phyloP scores from a whole-genome alignment of 2,329 filamentous ascomycete species.

The Aureobasidium subglaciale region DNA sequence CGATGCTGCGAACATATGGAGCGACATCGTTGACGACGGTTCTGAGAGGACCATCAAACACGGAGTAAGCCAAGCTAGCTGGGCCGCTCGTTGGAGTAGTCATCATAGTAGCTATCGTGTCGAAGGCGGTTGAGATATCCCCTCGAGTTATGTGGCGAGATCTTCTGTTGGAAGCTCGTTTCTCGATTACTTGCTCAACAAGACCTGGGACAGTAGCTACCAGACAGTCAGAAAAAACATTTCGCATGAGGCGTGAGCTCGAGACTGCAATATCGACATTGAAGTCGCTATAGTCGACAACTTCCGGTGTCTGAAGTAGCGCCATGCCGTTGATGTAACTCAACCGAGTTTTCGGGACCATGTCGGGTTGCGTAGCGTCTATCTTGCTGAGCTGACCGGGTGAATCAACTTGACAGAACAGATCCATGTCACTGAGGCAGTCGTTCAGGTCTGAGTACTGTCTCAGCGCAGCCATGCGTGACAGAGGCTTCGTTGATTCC shows the following conservation, averaged over 20 bases:
- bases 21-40: slow-evolving; percentile 71
- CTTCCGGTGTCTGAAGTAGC: slow-evolving; percentile 47
- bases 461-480: slow-evolving; percentile 33
- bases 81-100: slow-evolving; percentile 22
- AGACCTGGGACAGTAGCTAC: slow-evolving; percentile 21
- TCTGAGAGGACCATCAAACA: slow-evolving; percentile 65
- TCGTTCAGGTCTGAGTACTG: slow-evolving; percentile 51
- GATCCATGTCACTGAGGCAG: slow-evolving; percentile 59
- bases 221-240: slow-evolving; percentile 16
- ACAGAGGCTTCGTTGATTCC: background rate
- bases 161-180: slow-evolving; percentile 21
- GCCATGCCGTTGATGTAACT: slow-evolving; percentile 49
- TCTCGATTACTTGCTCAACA: slow-evolving; percentile 14
- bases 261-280: slow-evolving; percentile 28
- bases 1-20: slow-evolving; percentile 82
- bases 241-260: slow-evolving; percentile 22
- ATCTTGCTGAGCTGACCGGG: slow-evolving; percentile 24
- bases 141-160: slow-evolving; percentile 26
- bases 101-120: slow-evolving; percentile 42
- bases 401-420: slow-evolving; percentile 47
- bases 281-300: slow-evolving; percentile 38
- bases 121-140: slow-evolving; percentile 44
- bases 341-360: slow-evolving; percentile 46
- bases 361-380: slow-evolving; percentile 57
- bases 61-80: slow-evolving; percentile 55